A percentile compares a stretch with the other conserved stretches of the same genome.
phyloP scores from a whole-genome alignment of 139 green algal genomes.

The Closterium sp. region DNA sequence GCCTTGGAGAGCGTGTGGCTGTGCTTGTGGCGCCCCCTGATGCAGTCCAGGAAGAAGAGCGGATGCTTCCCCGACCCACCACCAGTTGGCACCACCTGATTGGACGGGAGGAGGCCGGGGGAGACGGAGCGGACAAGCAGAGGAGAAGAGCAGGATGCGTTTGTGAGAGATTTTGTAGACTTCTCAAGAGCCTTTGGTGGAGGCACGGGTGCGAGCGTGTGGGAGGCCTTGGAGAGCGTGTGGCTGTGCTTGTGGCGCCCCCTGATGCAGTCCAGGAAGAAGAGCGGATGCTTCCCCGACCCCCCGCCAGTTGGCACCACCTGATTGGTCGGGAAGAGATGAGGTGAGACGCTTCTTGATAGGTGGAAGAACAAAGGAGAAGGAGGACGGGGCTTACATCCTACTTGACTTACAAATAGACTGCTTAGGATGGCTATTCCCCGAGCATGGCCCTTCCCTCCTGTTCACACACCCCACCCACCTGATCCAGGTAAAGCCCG shows the following conservation, averaged over 20 bases:
- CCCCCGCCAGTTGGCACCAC: background rate
- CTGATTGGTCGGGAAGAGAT: background rate
- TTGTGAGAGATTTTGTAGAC: no score
- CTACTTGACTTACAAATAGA: no score
- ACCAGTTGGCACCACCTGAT: background rate
- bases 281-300: conserved; percentile 72
- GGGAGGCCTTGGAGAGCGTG: background rate
- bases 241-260: background rate
- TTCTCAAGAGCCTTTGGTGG: no score
- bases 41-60: conserved; percentile 82
- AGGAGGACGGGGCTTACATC: no score
- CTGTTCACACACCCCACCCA: no score
- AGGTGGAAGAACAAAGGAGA: no score
- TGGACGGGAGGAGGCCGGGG: background rate
- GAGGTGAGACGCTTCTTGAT: no score
- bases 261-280: conserved; percentile 71
- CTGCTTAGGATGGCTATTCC: conserved; percentile 33
- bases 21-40: background rate
- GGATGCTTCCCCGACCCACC: conserved; percentile 59
- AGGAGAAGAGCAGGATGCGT: no score
- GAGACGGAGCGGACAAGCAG: background rate
- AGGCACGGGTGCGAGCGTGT: background rate
- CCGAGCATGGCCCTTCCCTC: no score
- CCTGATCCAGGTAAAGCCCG: conserved; percentile 46
- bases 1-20: background rate